Evolutionary conservation across 2,329 filamentous ascomycete genomes (phyloP), one percentile per base, ranked within the genome.

Genomic region (Penicillium sp.): DNA sequence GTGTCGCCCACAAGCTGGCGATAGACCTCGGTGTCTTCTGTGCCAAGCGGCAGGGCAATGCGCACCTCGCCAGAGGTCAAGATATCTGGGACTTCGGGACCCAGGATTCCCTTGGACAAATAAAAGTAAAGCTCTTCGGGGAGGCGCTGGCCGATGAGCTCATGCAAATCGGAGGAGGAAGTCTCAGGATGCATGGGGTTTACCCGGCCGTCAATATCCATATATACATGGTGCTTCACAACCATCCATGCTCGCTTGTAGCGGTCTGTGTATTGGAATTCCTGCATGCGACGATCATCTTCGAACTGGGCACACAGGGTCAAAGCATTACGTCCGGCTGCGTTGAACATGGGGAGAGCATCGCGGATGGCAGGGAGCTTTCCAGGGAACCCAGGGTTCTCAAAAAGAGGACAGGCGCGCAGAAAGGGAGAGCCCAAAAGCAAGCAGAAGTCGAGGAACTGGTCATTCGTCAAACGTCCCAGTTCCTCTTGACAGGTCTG

Each of bases 71-170:
- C 85, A 49, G 90, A 87, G 4, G 89, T 88, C 62, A 96, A 84
- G 81, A 86, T 93, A 69, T 88, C 89, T 12, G 95, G 81, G 34
- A 96, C 79, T 44, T 89, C 85, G 23, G 90, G 81, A 26, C 89
- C 85, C 59, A 97, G 84, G 41, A 96, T 76, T 31, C 90, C 94
- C 47, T 83, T 86, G 53, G 90, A 91, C 45, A 96, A 80, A 70
- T 97, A 97, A 71, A 90, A 88, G 69, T 93, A 92, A 16, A 97
- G 79, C 72, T 99, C 94, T 38, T 91, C 85, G 0, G 94, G 91
- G 5, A 99, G 79, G 54, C 92, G 88, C 53, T 95, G 84, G n/a
- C 91, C 91, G 56, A 96, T 84, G 67, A 96, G 92, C 65, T 93
- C 87, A 67, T 95, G 89, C 60, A 94, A 86, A 68, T 97, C 92